A percentile compares a stretch with the other conserved stretches of the same genome.
Evolutionary conservation across 768 basidiomycete genomes (phyloP).

Genomic region (Lactarius sp.): DNA sequence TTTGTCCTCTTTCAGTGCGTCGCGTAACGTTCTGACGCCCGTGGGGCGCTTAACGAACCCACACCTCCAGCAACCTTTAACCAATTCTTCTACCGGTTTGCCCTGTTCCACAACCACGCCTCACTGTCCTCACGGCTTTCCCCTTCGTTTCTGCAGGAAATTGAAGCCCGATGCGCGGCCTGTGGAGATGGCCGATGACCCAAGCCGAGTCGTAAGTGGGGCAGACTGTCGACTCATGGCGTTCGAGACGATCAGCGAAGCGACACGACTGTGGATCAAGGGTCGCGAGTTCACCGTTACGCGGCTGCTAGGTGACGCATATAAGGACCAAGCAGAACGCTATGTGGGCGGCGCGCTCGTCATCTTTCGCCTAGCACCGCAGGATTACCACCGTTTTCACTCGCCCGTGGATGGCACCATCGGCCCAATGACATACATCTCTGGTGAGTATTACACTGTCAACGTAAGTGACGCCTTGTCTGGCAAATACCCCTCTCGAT

Average conservation of each 20-base stretch:
- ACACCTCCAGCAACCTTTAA: constrained; percentile 74
- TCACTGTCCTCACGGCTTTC: neutral
- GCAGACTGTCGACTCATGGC: constrained; percentile 97
- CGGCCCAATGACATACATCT: constrained; percentile 75
- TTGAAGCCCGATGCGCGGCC: constrained; percentile 81
- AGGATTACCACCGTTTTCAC: constrained; percentile 96
- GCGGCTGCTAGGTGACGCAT: constrained; percentile 73
- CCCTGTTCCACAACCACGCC: neutral
- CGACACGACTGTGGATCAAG: constrained; percentile 94
- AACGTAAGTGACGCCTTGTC: constrained; percentile 52
- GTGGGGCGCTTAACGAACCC: neutral
- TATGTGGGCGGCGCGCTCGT: constrained; percentile 79
- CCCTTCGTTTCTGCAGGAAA: constrained; percentile 48
- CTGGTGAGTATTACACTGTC: constrained; percentile 95
- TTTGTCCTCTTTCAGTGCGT: constrained; percentile 72
- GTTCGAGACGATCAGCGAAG: constrained; percentile 81
- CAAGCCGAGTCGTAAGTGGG: constrained; percentile 74
- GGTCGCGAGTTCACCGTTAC: constrained; percentile 87
- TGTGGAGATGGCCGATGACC: constrained; percentile 64
- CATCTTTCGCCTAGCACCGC: constrained; percentile 89
- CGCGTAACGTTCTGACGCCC: neutral
- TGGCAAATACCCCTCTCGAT: neutral
- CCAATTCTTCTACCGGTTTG: constrained; percentile 77
- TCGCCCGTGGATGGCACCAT: constrained; percentile 80
- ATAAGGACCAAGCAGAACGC: constrained; percentile 60